phyloP scores from a whole-genome alignment of 345 rosid species.

The Ceriops tagal region DNA sequence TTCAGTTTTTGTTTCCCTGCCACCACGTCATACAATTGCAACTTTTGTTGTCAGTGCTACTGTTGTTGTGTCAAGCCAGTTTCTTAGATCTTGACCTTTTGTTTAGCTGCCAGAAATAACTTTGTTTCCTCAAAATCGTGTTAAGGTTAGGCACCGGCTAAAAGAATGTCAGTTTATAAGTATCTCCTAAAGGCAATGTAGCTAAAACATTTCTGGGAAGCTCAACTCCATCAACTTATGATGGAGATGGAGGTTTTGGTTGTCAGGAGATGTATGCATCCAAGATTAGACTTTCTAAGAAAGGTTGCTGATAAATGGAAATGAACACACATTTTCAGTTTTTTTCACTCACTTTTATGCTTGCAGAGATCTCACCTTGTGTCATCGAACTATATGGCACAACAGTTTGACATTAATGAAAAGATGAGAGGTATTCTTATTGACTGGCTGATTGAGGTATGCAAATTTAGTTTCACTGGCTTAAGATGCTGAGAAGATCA shows the following conservation, averaged over 20 bases:
- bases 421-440: constrained; percentile 91
- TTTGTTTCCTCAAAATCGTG: not conserved
- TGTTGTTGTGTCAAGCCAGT: not conserved
- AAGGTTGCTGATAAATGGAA: not conserved
- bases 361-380: constrained; percentile 55
- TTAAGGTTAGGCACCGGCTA: not conserved
- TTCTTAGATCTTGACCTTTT: no score
- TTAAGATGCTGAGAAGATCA: not conserved
- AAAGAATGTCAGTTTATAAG: not conserved
- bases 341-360: not conserved
- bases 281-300: no score
- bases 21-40: not conserved
- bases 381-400: constrained; percentile 65
- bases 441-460: constrained; percentile 95
- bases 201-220: no score
- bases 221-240: no score
- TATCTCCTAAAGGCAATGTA: no score
- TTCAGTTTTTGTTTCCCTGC: not conserved
- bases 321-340: not conserved
- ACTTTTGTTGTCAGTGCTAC: no score
- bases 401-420: constrained; percentile 71
- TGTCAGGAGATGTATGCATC: no score
- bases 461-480: not conserved
- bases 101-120: no score
- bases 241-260: no score